These are phyloP conservation scores for Teratosphaeria destructans DNA, from an alignment of 2,329 filamentous ascomycete genomes.

Conservation along the genomic window DNA sequence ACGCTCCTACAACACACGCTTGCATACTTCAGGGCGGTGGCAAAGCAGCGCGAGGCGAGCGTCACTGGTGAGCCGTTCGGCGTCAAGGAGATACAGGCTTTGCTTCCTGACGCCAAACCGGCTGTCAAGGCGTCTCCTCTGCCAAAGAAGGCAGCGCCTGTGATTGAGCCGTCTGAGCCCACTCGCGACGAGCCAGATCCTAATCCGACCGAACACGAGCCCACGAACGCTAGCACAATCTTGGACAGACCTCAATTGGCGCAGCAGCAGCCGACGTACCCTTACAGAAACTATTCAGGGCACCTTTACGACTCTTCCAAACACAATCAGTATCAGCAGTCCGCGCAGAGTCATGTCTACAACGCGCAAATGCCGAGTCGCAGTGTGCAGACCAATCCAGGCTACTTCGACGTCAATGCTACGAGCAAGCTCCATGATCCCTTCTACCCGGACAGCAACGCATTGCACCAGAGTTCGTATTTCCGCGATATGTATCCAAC, in stretches of 20 bases:
- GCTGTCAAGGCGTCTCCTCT: conserved; percentile 2
- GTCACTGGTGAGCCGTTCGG: conserved; percentile 21
- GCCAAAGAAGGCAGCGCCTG: neutral
- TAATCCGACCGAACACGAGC: neutral
- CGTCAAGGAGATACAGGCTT: conserved; percentile 20
- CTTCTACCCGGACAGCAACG: conserved; percentile 1
- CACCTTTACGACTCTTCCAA: neutral
- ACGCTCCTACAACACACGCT: conserved; percentile 28
- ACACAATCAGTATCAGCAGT: neutral
- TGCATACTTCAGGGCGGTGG: conserved; percentile 32
- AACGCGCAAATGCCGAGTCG: neutral
- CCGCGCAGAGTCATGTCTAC: neutral
- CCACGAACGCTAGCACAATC: neutral
- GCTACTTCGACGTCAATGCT: neutral
- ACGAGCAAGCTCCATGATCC: conserved; percentile 2
- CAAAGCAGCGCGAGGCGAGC: conserved; percentile 29
- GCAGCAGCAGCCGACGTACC: neutral
- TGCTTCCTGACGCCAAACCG: conserved; percentile 15
- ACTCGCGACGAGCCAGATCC: neutral
- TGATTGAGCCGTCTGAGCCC: neutral
- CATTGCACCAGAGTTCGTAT: neutral
- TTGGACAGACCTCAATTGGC: neutral
- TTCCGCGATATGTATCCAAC: neutral
- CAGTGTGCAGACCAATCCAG: neutral
- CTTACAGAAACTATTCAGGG: neutral